These are phyloP conservation scores for Claviceps digitariae DNA, from an alignment of 2,329 filamentous ascomycete species.

Conservation along the genomic window DNA sequence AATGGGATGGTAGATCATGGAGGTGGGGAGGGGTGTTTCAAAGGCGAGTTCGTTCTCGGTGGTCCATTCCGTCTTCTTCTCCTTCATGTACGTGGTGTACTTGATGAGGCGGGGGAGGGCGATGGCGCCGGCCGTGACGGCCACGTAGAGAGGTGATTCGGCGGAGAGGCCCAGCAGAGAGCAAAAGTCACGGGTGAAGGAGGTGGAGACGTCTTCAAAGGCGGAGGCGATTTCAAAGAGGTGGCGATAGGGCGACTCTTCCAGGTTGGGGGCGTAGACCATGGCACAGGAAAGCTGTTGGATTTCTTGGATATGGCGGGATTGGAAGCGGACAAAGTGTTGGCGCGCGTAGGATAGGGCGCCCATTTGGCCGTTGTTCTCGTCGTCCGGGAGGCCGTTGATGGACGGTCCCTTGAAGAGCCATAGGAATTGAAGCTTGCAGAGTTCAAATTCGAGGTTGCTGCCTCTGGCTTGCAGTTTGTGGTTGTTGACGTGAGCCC, in stretches of 20 bases:
- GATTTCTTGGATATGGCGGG: constrained; percentile 65
- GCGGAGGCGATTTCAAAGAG: constrained; percentile 63
- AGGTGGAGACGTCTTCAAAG: constrained; percentile 73
- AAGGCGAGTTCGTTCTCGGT: constrained; percentile 81
- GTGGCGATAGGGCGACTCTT: constrained; percentile 61
- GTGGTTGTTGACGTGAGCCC: constrained; percentile 60
- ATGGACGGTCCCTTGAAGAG: constrained; percentile 54
- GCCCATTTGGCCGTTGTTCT: constrained; percentile 39
- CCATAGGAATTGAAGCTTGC: constrained; percentile 79
- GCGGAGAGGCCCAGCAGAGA: constrained; percentile 78
- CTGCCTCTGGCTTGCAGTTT: constrained; percentile 71
- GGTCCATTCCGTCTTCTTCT: constrained; percentile 90
- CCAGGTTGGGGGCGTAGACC: constrained; percentile 63
- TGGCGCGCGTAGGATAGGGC: constrained; percentile 65
- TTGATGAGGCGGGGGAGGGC: constrained; percentile 83
- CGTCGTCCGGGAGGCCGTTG: constrained; percentile 42
- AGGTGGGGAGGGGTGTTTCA: constrained; percentile 45
- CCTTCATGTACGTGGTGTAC: constrained; percentile 72
- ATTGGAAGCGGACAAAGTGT: constrained; percentile 62
- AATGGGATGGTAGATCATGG: constrained; percentile 77
- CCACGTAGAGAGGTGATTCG: constrained; percentile 84
- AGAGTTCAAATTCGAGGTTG: constrained; percentile 90
- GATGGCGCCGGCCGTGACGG: constrained; percentile 82
- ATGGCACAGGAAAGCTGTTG: constrained; percentile 71
- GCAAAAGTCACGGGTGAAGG: constrained; percentile 91